Evolutionary conservation across 352 stramenopile genomes (phyloP), one percentile per base, ranked within the genome.

Genomic region (Nothophytophthora sp.): DNA sequence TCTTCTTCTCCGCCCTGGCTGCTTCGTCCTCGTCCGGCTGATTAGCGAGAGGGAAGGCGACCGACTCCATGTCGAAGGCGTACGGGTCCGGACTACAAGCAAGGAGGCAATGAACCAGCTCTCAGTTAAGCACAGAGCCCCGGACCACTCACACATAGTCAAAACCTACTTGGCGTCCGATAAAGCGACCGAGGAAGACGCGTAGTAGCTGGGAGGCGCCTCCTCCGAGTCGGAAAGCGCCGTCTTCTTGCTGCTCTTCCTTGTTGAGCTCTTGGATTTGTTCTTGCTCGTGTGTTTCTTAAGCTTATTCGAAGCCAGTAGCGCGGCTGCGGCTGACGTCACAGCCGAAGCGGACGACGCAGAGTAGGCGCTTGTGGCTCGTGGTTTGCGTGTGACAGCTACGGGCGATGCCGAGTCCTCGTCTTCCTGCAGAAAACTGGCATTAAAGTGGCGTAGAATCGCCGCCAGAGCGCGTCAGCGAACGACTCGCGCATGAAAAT

Each of bases 31-130:
- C 44, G 4, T 76, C 50, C 8, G 74, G 54, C 32, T 60, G 47
- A n/a, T 35, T 51, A 6, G 35, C 20, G 2, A 50, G 38, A 47
- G 73, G 57, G 22, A 67, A 64, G 5, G 69, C 16, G 24, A 58
- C 57, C 11, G 64, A 45, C 35, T 58, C 70, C 39, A 93, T 70
- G 19, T 91, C 78, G 63, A 91, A 93, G 13, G 70, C 70, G 35
- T 91, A 93, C 24, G 83, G 83, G 57, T 93, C 83, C 32, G 60
- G 54, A 24, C 78, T 90, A 45, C 4, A 9, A 44, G 13, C 15
- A 20, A 1, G 22, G 29, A 35, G 29, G 29, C 29, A 35, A 35
- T 16, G 4, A n/a, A 35, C 29, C n/a, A n/a, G n/a, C n/a, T n/a
- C n/a, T n/a, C n/a, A n/a, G n/a, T 35, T 12, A 15, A 35, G 29